Percentiles rank a stretch among this genome's conserved stretches.
These are phyloP conservation scores for Pestalotiopsis sp. DNA, from an alignment of 2,329 filamentous ascomycete genomes.

Conservation along the genomic window DNA sequence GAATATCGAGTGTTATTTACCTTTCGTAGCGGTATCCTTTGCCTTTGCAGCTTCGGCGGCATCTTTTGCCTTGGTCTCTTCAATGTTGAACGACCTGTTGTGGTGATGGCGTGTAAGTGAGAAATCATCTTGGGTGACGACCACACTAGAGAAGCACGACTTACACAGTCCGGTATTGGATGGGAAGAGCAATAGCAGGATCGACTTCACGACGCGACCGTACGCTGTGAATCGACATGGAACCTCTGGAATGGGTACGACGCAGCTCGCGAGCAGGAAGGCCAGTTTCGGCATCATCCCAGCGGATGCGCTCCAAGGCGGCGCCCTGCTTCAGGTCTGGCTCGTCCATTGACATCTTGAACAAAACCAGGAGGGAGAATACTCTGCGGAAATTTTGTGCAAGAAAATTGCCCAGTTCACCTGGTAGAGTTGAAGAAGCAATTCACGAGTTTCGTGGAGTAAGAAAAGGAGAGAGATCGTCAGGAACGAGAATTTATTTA, in stretches of 20 bases:
- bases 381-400: background rate
- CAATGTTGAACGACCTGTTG: conserved; percentile 55
- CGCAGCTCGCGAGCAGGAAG: conserved; percentile 25
- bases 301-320: conserved; percentile 34
- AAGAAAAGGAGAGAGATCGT: background rate
- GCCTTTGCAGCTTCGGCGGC: conserved; percentile 39
- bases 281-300: conserved; percentile 39
- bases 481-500: background rate
- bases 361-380: background rate
- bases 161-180: conserved; percentile 58
- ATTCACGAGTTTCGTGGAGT: background rate
- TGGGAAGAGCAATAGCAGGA: conserved; percentile 46
- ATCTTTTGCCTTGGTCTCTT: conserved; percentile 53
- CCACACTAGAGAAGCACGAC: conserved; percentile 17
- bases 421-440: background rate
- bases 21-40: conserved; percentile 44
- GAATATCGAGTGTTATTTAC: conserved; percentile 14
- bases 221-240: conserved; percentile 43
- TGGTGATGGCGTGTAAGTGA: background rate
- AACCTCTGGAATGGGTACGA: conserved; percentile 35
- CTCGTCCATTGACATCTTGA: conserved; percentile 26
- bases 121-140: background rate
- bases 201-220: conserved; percentile 42
- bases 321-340: conserved; percentile 24
- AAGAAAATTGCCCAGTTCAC: background rate